phyloP scores from a whole-genome alignment of 2,329 filamentous ascomycete genomes.

The Aspergillus bombycis region DNA sequence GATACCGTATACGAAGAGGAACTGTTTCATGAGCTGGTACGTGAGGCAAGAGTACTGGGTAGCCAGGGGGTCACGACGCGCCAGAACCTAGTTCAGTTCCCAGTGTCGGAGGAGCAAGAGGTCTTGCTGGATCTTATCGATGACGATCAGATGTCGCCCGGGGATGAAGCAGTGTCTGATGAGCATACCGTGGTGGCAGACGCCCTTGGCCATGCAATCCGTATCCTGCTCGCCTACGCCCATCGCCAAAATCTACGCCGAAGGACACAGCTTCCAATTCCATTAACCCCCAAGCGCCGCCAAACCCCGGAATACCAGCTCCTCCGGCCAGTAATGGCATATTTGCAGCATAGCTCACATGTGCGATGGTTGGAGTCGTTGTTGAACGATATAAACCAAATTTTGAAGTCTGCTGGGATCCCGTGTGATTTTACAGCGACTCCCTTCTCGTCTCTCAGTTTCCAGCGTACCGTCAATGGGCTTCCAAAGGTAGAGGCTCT shows the following conservation, averaged over 20 bases:
- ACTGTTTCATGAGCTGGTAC: slow-evolving; percentile 83
- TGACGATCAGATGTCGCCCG: slow-evolving; percentile 49
- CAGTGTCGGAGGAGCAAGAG: slow-evolving; percentile 56
- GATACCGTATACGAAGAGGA: slow-evolving; percentile 66
- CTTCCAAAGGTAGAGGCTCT: slow-evolving; percentile 42
- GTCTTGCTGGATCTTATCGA: slow-evolving; percentile 70
- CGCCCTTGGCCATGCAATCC: slow-evolving; percentile 66
- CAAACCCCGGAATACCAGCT: slow-evolving; percentile 58
- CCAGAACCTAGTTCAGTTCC: slow-evolving; percentile 60
- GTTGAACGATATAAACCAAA: slow-evolving; percentile 33
- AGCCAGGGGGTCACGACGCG: slow-evolving; percentile 70
- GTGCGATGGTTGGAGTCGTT: slow-evolving; percentile 39
- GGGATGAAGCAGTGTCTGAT: slow-evolving; percentile 31
- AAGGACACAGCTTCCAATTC: slow-evolving; percentile 66
- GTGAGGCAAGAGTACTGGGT: slow-evolving; percentile 75
- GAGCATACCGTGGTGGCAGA: slow-evolving; percentile 59
- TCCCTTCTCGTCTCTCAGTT: slow-evolving; percentile 31
- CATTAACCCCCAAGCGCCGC: slow-evolving; percentile 55
- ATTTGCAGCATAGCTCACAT: slow-evolving; percentile 54
- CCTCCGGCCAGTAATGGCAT: slow-evolving; percentile 60
- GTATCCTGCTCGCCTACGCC: slow-evolving; percentile 75
- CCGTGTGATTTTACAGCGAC: slow-evolving; percentile 29
- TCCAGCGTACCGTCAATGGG: slow-evolving; percentile 10
- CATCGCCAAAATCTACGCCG: slow-evolving; percentile 72
- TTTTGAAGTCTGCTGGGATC: slow-evolving; percentile 38